Evolutionary conservation across 257 asterid species (phyloP).

Genomic region (Jaltomata sinuosa): DNA sequence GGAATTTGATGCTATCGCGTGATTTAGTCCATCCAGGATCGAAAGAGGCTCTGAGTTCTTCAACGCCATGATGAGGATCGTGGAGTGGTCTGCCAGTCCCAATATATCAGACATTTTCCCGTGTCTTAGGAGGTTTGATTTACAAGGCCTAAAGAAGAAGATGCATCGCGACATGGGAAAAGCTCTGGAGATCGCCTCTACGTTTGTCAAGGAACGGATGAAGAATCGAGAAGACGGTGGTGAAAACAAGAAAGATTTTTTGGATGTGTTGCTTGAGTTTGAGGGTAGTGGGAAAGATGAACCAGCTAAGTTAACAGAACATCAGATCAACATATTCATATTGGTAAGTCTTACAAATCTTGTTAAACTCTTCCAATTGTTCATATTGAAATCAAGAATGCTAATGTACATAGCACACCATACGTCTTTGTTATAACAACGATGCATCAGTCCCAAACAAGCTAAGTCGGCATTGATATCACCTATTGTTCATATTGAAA

Average conservation of each 20-base stretch:
- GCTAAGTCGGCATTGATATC: not conserved
- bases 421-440: not conserved
- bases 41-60: conserved; percentile 29
- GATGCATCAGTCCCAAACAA: not conserved
- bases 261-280: conserved; percentile 36
- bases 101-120: conserved; percentile 48
- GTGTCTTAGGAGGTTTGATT: conserved; percentile 29
- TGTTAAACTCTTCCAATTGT: not conserved
- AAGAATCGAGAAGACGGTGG: not conserved
- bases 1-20: conserved; percentile 38
- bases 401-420: not conserved
- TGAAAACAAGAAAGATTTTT: conserved; percentile 28
- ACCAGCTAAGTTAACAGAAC: conserved; percentile 19
- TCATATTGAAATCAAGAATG: not conserved
- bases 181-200: conserved; percentile 22
- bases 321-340: conserved; percentile 35
- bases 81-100: conserved; percentile 27
- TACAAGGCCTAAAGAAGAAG: conserved; percentile 33
- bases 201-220: conserved; percentile 30
- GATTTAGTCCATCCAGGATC: conserved; percentile 42
- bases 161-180: conserved; percentile 24
- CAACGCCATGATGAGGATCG: conserved; percentile 26
- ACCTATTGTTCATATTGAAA: not conserved
- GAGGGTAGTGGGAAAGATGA: conserved; percentile 23
- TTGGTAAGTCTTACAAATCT: conserved; percentile 18